phyloP scores from a whole-genome alignment of 2,329 filamentous ascomycete genomes.

The Botryotinia calthae region DNA sequence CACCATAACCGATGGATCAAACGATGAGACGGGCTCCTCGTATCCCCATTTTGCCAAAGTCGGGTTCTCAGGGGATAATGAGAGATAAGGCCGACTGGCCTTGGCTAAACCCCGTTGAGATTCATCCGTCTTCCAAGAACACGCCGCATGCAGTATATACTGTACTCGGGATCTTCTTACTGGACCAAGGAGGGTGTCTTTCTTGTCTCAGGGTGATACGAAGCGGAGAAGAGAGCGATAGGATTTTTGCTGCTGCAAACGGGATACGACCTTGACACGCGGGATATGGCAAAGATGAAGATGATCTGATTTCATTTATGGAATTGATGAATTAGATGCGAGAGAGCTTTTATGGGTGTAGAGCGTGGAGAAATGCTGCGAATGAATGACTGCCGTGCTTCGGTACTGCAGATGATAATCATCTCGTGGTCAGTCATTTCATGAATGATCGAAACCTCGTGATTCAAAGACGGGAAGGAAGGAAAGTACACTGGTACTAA shows the following conservation, averaged over 20 bases:
- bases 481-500: not conserved
- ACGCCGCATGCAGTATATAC: not conserved
- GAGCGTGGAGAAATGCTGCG: not conserved
- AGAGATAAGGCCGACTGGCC: conserved; percentile 8
- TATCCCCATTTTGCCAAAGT: conserved; percentile 11
- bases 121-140: not conserved
- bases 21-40: not conserved
- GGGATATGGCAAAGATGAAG: not conserved
- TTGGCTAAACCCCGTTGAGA: not conserved
- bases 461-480: conserved; percentile 6
- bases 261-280: conserved; percentile 12
- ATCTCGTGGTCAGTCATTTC: conserved; percentile 3
- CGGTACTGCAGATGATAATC: not conserved
- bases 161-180: conserved; percentile 12
- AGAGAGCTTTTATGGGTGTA: not conserved
- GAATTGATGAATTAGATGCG: not conserved
- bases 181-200: not conserved
- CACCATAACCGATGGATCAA: not conserved
- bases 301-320: not conserved
- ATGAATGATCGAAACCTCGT: conserved; percentile 5
- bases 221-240: not conserved
- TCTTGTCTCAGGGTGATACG: not conserved
- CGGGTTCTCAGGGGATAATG: conserved; percentile 3
- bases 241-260: not conserved
- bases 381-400: conserved; percentile 6